Percentiles rank a stretch among this genome's conserved stretches.
These are phyloP conservation scores for Leccinum rimulosum DNA, from an alignment of 768 basidiomycete genomes.

Conservation along the genomic window DNA sequence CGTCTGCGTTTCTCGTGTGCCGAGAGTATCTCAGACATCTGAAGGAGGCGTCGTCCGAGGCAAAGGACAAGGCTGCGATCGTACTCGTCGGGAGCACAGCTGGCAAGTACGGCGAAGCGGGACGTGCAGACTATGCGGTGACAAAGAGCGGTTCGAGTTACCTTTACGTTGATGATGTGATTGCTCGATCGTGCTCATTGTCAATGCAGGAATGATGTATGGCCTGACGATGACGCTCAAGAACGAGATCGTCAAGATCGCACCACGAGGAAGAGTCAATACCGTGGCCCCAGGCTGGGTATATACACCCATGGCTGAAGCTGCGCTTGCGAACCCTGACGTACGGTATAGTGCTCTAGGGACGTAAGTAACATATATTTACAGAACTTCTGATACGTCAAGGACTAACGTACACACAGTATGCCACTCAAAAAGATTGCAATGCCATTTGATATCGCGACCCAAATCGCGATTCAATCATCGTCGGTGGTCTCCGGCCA, in stretches of 20 bases:
- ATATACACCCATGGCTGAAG: conserved; percentile 59
- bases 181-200: background rate
- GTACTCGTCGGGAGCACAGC: conserved; percentile 66
- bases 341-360: conserved; percentile 59
- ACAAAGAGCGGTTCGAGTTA: conserved; percentile 58
- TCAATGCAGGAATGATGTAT: conserved; percentile 62
- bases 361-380: conserved; percentile 45
- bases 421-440: conserved; percentile 71
- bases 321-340: conserved; percentile 52
- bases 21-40: conserved; percentile 56
- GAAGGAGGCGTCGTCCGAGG: conserved; percentile 31
- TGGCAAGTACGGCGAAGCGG: conserved; percentile 68
- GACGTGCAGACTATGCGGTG: conserved; percentile 61
- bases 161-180: background rate
- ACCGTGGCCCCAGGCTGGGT: conserved; percentile 66
- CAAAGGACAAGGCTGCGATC: conserved; percentile 54
- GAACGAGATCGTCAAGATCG: conserved; percentile 75
- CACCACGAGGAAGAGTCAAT: conserved; percentile 64
- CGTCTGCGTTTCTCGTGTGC: conserved; percentile 60
- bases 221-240: conserved; percentile 64
- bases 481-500: conserved; percentile 63
- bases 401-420: conserved; percentile 31
- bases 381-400: background rate
- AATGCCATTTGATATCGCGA: conserved; percentile 57
- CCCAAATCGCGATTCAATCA: conserved; percentile 57